These are phyloP conservation scores for Vicia faba DNA, from an alignment of 306 rosid species.

Conservation along the genomic window DNA sequence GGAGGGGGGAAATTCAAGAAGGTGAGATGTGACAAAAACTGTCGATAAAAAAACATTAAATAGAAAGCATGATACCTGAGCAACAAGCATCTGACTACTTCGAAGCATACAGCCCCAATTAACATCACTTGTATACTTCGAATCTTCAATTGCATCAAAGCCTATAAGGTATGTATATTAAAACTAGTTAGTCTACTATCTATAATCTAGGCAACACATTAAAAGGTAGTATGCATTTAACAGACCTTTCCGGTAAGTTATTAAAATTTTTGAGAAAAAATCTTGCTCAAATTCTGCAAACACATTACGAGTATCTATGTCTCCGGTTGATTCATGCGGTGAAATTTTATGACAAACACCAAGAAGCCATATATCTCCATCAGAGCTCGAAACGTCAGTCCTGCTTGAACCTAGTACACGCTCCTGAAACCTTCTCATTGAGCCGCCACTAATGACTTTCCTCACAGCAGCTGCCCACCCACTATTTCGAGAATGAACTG, in stretches of 20 bases:
- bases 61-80: constrained; percentile 64
- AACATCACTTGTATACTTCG: constrained; percentile 88
- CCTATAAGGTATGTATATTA: constrained; percentile 50
- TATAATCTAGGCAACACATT: constrained; percentile 18
- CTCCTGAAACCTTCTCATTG: constrained; percentile 90
- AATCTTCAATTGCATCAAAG: constrained; percentile 73
- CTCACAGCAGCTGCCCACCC: constrained; percentile 86
- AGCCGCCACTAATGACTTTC: constrained; percentile 65
- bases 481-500: constrained; percentile 58
- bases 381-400: constrained; percentile 65
- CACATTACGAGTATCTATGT: constrained; percentile 48
- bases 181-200: constrained; percentile 24
- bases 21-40: constrained; percentile 10
- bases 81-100: constrained; percentile 98
- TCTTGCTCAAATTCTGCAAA: constrained; percentile 71
- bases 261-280: constrained; percentile 74
- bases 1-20: not conserved
- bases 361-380: constrained; percentile 93
- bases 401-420: constrained; percentile 73
- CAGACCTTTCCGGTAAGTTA: constrained; percentile 94
- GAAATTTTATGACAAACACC: constrained; percentile 73
- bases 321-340: constrained; percentile 57
- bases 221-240: constrained; percentile 16
- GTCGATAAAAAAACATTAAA: constrained; percentile 19
- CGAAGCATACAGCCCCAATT: constrained; percentile 98